These are phyloP conservation scores for Sphaerostilbella broomeana DNA, from an alignment of 2,329 filamentous ascomycete species.

Conservation along the genomic window DNA sequence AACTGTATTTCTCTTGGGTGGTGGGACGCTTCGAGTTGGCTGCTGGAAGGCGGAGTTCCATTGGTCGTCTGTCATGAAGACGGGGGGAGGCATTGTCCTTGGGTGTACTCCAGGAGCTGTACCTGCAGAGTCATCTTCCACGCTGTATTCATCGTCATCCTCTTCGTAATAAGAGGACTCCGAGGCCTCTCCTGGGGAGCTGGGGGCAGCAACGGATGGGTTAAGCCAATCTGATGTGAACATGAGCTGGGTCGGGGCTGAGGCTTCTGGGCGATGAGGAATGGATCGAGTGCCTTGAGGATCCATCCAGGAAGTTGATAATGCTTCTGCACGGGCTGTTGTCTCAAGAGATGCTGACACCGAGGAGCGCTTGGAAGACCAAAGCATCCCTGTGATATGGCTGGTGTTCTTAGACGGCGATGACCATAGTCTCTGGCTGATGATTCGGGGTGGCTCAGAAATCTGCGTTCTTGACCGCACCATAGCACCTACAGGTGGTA, in stretches of 20 bases:
- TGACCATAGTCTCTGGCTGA: slow-evolving; percentile 6
- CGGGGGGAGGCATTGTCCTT: slow-evolving; percentile 3
- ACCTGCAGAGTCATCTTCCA: not conserved
- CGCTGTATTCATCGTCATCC: not conserved
- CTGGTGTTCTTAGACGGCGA: not conserved
- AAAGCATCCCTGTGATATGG: not conserved
- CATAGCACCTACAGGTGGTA: not conserved
- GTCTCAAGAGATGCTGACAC: too few species aligned
- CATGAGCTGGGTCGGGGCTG: not conserved
- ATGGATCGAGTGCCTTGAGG: not conserved
- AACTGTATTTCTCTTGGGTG: not conserved
- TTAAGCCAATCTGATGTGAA: not conserved
- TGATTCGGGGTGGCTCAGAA: not conserved
- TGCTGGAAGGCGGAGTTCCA: slow-evolving; percentile 8
- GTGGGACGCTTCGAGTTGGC: not conserved
- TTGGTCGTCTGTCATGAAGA: slow-evolving; percentile 10
- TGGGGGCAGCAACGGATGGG: not conserved
- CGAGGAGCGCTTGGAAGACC: not conserved
- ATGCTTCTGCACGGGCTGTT: too few species aligned
- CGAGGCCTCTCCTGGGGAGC: not conserved
- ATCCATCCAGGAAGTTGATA: not conserved
- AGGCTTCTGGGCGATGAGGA: too few species aligned
- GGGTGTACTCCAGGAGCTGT: not conserved
- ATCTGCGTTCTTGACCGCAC: not conserved
- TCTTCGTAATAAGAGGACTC: too few species aligned